Percentiles rank a stretch among this genome's conserved stretches.
Conservation (phyloP, 2,329 filamentous ascomycete species). For the Venturia oleaginea region DNA sequence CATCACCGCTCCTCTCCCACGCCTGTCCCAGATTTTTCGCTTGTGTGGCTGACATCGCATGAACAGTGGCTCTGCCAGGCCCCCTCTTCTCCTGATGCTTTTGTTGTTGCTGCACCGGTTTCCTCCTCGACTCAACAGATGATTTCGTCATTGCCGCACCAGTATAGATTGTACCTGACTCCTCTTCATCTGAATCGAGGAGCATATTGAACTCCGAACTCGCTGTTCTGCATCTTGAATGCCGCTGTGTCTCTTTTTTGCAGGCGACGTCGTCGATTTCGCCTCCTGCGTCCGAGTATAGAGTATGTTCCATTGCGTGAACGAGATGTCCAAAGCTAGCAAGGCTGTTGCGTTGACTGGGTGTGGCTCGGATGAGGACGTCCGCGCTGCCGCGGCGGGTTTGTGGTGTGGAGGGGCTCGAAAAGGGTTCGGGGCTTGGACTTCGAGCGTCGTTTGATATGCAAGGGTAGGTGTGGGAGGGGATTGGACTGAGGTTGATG, state of each 20-base stretch:
- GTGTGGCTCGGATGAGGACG: slow-evolving; percentile 1
- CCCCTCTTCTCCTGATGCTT: not conserved
- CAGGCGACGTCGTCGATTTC: slow-evolving; percentile 8
- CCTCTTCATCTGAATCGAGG: not conserved
- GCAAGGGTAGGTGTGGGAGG: not conserved
- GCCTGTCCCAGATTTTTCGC: not conserved
- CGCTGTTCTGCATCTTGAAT: not conserved
- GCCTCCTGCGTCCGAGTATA: slow-evolving; percentile 11
- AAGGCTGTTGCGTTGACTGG: slow-evolving; percentile 6
- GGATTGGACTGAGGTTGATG: not conserved
- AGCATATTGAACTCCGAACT: not conserved
- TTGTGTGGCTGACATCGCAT: slow-evolving; percentile 12
- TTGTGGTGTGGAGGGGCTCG: slow-evolving; percentile 4
- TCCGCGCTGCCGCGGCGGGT: slow-evolving; percentile 9
- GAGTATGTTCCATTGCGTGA: not conserved
- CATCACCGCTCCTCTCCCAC: not conserved
- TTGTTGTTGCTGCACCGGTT: not conserved
- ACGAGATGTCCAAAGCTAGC: not conserved
- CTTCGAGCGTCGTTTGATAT: not conserved
- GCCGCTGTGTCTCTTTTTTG: not conserved
- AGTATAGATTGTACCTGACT: not conserved
- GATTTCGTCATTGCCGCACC: not conserved
- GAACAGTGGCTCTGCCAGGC: not conserved
- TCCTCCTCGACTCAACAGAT: not conserved
- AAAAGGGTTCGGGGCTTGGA: slow-evolving; percentile 7